Evolutionary conservation across 148 eudicot genomes (phyloP), one percentile per base, ranked within the genome.

Genomic region (Rheum nobile): DNA sequence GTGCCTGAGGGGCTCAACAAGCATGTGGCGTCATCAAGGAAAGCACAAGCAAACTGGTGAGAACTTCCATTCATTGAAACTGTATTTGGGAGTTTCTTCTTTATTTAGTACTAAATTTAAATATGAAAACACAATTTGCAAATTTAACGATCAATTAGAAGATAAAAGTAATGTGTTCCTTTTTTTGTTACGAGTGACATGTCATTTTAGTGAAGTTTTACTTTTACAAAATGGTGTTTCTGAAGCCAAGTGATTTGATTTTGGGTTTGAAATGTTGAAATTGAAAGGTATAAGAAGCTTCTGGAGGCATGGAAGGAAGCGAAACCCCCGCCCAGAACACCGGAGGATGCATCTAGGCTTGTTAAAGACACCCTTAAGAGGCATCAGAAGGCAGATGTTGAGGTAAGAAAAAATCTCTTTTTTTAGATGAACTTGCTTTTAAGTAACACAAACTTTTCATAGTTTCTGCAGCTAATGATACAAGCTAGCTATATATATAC

Each of bases 1-100:
- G 96, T 95, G 17, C 98, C 98, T 39, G 88, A 87, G 59, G 97
- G 91, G 65, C 88, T 95, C 24, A 77, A 71, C 61, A 83, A 87
- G 76, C 96, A 95, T 83, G 98, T 90, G 42, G 86, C 81, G 28
- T 95, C 98, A 5, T 87, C 98, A 41, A 88, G 80, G 82, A 91
- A 91, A 83, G 97, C 98, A 74, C 98, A 95, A 76, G 81, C 87
- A 28, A 94, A 91, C 81, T 94, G 98, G 98, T 94, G 79, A 76
- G 43, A 32, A 17, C 24, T 14, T 29, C 8, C 19, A 11, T 29
- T 59, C 17, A 22, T 22, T 54, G 59, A 19, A 14, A 16, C 14
- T 17, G n/a, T 17, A 31, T 14, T 24, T 24, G 5, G 4, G 67
- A 14, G 67, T 59, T 13, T 35, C 37, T 35, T 35, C 37, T 35